Conservation (phyloP, 2,329 filamentous ascomycete species). For the Fusarium agapanthi region DNA sequence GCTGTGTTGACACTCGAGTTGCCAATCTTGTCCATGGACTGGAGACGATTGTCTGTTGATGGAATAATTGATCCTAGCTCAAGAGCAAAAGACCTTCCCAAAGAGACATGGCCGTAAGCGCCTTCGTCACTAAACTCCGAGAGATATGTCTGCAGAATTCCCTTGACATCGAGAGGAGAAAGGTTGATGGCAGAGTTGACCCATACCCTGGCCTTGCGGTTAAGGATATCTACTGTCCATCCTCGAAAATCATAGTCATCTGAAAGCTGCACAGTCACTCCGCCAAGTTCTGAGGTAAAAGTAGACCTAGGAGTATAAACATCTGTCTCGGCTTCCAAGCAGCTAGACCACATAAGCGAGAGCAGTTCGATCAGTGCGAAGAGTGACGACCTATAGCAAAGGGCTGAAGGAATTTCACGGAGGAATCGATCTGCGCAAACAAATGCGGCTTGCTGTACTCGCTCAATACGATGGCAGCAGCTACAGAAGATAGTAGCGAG, state of each 20-base stretch:
- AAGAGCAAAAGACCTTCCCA: slow-evolving; percentile 92
- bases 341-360: slow-evolving; percentile 94
- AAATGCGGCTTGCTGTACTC: slow-evolving; percentile 88
- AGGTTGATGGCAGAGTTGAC: slow-evolving; percentile 81
- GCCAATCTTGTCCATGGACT: slow-evolving; percentile 79
- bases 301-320: slow-evolving; percentile 87
- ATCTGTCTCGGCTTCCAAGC: slow-evolving; percentile 92
- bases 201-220: slow-evolving; percentile 82
- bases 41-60: slow-evolving; percentile 83
- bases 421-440: slow-evolving; percentile 87
- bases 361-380: slow-evolving; percentile 93
- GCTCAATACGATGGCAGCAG: slow-evolving; percentile 92
- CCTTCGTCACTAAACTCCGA: slow-evolving; percentile 94
- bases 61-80: slow-evolving; percentile 92
- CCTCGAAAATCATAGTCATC: slow-evolving; percentile 89
- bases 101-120: slow-evolving; percentile 87
- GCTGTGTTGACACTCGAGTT: slow-evolving; percentile 85
- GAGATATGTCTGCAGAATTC: slow-evolving; percentile 92
- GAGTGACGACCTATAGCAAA: slow-evolving; percentile 89
- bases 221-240: slow-evolving; percentile 79
- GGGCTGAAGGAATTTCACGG: slow-evolving; percentile 81
- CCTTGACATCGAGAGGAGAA: slow-evolving; percentile 93
- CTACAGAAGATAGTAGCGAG: slow-evolving; percentile 84
- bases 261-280: slow-evolving; percentile 87
- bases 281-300: slow-evolving; percentile 79